These are phyloP conservation scores for Fragilaria radians DNA, from an alignment of 108 stramenopile genomes.

Conservation along the genomic window DNA sequence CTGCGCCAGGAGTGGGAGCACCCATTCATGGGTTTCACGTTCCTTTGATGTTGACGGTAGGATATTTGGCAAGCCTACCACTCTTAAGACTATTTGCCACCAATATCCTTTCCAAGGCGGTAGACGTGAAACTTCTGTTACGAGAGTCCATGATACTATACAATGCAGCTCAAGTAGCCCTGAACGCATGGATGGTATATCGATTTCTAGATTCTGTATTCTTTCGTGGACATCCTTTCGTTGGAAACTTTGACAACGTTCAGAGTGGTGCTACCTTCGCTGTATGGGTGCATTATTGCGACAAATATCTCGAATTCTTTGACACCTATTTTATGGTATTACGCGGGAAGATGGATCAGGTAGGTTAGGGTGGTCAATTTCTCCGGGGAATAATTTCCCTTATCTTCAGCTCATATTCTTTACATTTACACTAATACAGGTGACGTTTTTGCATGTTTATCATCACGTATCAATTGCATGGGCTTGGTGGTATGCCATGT, in stretches of 20 bases:
- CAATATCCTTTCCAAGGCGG: conserved; percentile 29
- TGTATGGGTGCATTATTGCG: conserved; percentile 96
- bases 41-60: conserved; percentile 49
- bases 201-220: conserved; percentile 62
- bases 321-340: conserved; percentile 98
- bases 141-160: conserved; percentile 88
- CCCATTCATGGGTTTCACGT: conserved; percentile 50
- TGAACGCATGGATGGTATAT: conserved; percentile 96
- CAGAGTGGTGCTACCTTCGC: conserved; percentile 63
- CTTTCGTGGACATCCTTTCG: conserved; percentile 65
- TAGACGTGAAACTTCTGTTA: conserved; percentile 73
- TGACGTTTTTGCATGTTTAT: conserved; percentile 97
- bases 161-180: conserved; percentile 89
- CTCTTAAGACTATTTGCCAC: conserved; percentile 46
- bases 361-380: too few species aligned
- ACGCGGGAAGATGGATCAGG: conserved; percentile 86
- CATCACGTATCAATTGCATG: conserved; percentile 95
- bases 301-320: conserved; percentile 96
- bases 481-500: conserved; percentile 91
- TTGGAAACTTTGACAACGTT: conserved; percentile 59
- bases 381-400: too few species aligned
- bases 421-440: conserved; percentile 41
- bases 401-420: background rate
- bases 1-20: conserved; percentile 48
- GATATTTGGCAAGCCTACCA: conserved; percentile 70